A percentile compares a stretch with the other conserved stretches of the same genome.
These are phyloP conservation scores for Plantago major DNA, from an alignment of 257 asterid species.

Conservation along the genomic window DNA sequence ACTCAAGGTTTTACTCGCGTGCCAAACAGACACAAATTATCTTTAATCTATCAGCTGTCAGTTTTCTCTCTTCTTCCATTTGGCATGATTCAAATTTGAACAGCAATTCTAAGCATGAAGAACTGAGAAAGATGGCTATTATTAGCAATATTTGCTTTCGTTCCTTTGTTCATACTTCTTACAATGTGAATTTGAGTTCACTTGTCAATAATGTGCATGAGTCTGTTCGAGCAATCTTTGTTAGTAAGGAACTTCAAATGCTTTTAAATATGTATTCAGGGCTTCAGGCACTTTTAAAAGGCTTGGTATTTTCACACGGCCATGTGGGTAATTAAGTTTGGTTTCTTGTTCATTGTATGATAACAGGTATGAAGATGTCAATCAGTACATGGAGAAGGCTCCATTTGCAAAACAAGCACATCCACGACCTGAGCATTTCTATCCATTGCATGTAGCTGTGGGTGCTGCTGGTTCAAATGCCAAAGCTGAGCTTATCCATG, in stretches of 20 bases:
- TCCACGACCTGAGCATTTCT: conserved; percentile 69
- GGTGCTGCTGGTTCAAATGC: conserved; percentile 63
- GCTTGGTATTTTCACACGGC: too few species aligned
- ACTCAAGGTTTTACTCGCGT: too few species aligned
- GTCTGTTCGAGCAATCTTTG: background rate
- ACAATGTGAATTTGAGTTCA: background rate
- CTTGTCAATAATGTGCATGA: background rate
- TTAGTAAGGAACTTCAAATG: background rate
- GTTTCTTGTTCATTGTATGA: background rate
- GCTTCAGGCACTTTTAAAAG: too few species aligned
- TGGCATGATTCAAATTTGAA: too few species aligned
- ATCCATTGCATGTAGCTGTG: conserved; percentile 62
- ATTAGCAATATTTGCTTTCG: too few species aligned
- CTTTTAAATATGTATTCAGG: too few species aligned
- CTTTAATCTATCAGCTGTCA: too few species aligned
- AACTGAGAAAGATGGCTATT: too few species aligned
- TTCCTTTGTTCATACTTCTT: background rate
- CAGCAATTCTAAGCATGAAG: too few species aligned
- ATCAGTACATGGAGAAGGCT: conserved; percentile 49
- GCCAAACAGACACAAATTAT: too few species aligned
- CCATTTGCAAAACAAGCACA: conserved; percentile 68
- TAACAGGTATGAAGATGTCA: conserved; percentile 62
- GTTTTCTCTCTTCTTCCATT: too few species aligned
- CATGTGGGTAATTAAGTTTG: too few species aligned
- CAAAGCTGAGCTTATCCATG: conserved; percentile 59